phyloP scores from a whole-genome alignment of 345 rosid genomes.

The Eucalyptus tenuipes region DNA sequence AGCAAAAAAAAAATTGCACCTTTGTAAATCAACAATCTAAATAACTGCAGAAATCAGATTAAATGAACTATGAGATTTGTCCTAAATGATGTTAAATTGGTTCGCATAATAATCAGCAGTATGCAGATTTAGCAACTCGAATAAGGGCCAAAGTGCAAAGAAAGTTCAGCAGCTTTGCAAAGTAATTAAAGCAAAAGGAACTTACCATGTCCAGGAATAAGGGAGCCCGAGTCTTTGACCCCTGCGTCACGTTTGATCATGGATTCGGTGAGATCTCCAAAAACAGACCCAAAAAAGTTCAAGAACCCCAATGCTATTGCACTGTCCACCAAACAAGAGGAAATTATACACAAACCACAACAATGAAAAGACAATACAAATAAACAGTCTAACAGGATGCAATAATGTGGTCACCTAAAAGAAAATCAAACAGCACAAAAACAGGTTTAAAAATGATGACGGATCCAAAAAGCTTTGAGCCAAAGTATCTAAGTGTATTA shows the following conservation, averaged over 20 bases:
- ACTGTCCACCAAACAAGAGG: constrained; percentile 22
- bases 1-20: not conserved
- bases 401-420: not conserved
- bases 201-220: constrained; percentile 92
- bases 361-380: not conserved
- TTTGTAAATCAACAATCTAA: not conserved
- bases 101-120: not conserved
- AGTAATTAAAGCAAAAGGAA: not conserved
- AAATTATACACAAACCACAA: not conserved
- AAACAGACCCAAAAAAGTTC: constrained; percentile 80
- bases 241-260: constrained; percentile 99
- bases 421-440: not conserved
- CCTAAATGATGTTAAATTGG: not conserved
- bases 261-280: constrained; percentile 92
- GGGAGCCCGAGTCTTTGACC: constrained; percentile 91
- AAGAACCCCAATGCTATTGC: constrained; percentile 73
- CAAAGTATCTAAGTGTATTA: not conserved
- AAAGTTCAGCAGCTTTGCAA: not conserved
- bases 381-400: not conserved
- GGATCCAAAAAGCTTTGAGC: not conserved
- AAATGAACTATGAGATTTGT: not conserved
- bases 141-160: not conserved
- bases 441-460: not conserved
- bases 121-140: not conserved
- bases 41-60: not conserved